Conservation (phyloP, 768 basidiomycete species). For the Macrocybe gigantea region DNA sequence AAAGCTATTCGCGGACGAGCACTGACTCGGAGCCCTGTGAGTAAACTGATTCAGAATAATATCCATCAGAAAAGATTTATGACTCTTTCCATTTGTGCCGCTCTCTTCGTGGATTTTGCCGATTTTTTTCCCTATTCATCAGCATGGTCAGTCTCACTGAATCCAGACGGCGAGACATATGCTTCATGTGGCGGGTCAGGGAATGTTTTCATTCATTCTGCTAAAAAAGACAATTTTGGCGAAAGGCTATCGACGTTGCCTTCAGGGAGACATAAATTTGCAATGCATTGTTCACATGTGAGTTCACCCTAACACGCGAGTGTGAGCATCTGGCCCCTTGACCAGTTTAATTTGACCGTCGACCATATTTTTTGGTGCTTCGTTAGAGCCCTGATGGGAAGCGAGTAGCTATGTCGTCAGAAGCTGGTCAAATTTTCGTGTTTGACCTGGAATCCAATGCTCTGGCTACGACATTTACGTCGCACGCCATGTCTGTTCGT, state of each 20-base stretch:
- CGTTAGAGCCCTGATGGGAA: constrained; percentile 83
- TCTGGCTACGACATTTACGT: constrained; percentile 67
- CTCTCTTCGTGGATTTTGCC: not conserved
- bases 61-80: no score
- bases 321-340: not conserved
- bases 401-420: constrained; percentile 74
- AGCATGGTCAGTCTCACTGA: constrained; percentile 85
- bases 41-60: constrained; percentile 16
- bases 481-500: constrained; percentile 88
- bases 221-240: constrained; percentile 61
- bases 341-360: no score
- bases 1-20: constrained; percentile 63
- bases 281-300: constrained; percentile 70
- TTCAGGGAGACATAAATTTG: constrained; percentile 71
- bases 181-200: constrained; percentile 71
- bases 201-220: constrained; percentile 69
- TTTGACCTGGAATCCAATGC: constrained; percentile 72
- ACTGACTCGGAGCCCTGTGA: constrained; percentile 66
- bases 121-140: not conserved
- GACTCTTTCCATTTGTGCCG: no score
- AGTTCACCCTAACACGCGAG: constrained; percentile 16
- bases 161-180: constrained; percentile 69
- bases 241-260: constrained; percentile 49
- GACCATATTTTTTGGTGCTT: not conserved
- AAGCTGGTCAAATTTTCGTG: constrained; percentile 84